These are phyloP conservation scores for Pythium rhizo-oryzae DNA, from an alignment of 352 stramenopile genomes.

Conservation along the genomic window DNA sequence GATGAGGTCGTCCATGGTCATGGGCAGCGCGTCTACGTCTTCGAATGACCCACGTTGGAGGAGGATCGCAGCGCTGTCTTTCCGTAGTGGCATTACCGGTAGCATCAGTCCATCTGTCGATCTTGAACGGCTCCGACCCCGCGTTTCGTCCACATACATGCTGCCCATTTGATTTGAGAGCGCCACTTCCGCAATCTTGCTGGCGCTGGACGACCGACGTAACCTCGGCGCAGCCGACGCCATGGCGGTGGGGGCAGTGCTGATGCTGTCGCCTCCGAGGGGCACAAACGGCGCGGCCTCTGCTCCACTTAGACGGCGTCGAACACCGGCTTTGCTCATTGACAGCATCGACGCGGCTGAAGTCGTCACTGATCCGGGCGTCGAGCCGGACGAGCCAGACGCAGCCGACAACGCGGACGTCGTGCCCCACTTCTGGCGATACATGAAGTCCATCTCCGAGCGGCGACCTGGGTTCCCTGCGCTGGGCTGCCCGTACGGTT, in stretches of 20 bases:
- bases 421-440: slow-evolving; percentile 10
- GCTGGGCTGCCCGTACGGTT: neutral
- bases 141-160: slow-evolving; percentile 25
- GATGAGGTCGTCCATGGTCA: slow-evolving; percentile 29
- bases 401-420: neutral
- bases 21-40: slow-evolving; percentile 24
- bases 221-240: neutral
- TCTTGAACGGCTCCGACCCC: slow-evolving; percentile 21
- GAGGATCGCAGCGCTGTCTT: slow-evolving; percentile 24
- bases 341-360: slow-evolving; percentile 20
- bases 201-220: slow-evolving; percentile 20
- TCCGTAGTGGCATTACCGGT: slow-evolving; percentile 11
- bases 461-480: slow-evolving; percentile 3
- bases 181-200: slow-evolving; percentile 14
- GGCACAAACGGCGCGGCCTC: slow-evolving; percentile 3
- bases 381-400: neutral
- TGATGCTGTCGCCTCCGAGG: slow-evolving; percentile 17
- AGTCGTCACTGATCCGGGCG: neutral
- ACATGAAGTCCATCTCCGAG: slow-evolving; percentile 29
- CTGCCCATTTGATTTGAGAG: slow-evolving; percentile 22
- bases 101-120: slow-evolving; percentile 12
- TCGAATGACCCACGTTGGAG: slow-evolving; percentile 20
- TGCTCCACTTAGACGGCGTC: slow-evolving; percentile 21
- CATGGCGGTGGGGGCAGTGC: slow-evolving; percentile 12
- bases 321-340: slow-evolving; percentile 27